A percentile compares a stretch with the other conserved stretches of the same genome.
phyloP scores from a whole-genome alignment of 1,284 basidiomycete species.

The Pulchroboletus neoregius region DNA sequence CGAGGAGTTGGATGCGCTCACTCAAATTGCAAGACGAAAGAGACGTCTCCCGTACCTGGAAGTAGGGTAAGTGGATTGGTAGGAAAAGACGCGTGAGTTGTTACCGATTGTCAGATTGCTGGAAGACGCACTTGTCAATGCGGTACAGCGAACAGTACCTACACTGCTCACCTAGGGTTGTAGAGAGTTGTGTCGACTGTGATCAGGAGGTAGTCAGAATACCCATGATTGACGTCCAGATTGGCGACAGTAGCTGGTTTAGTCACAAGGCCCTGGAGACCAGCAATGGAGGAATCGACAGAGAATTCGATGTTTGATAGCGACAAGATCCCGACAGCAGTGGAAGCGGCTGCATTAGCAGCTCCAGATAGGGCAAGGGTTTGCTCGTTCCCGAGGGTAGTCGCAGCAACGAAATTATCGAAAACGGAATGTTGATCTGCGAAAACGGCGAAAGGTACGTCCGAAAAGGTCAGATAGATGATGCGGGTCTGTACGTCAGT shows the following conservation, averaged over 20 bases:
- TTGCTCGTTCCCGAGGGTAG: slow-evolving; percentile 49
- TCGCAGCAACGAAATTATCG: slow-evolving; percentile 64
- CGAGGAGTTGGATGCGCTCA: slow-evolving; percentile 29
- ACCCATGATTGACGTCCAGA: slow-evolving; percentile 71
- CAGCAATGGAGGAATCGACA: slow-evolving; percentile 58
- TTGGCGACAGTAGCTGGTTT: slow-evolving; percentile 56
- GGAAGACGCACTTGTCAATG: slow-evolving; percentile 13
- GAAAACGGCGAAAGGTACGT: slow-evolving; percentile 60
- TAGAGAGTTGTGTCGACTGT: slow-evolving; percentile 56
- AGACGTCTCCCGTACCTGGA: slow-evolving; percentile 59
- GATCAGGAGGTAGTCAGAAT: slow-evolving; percentile 66
- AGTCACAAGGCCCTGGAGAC: slow-evolving; percentile 65
- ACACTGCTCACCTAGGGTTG: slow-evolving; percentile 54
- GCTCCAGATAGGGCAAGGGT: slow-evolving; percentile 56
- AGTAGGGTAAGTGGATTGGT: slow-evolving; percentile 5
- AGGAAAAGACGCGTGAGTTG: not conserved
- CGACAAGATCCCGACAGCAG: slow-evolving; percentile 69
- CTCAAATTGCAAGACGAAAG: slow-evolving; percentile 59
- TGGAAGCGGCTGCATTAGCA: slow-evolving; percentile 60
- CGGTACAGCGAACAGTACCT: not conserved
- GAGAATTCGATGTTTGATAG: slow-evolving; percentile 60
- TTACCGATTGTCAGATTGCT: slow-evolving; percentile 70
- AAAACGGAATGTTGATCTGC: slow-evolving; percentile 52
- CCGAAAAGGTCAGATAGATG: slow-evolving; percentile 58
- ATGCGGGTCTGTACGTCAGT: slow-evolving; percentile 64